Evolutionary conservation across 306 rosid species (phyloP), one percentile per base, ranked within the genome.

Genomic region (Vigna unguiculata): DNA sequence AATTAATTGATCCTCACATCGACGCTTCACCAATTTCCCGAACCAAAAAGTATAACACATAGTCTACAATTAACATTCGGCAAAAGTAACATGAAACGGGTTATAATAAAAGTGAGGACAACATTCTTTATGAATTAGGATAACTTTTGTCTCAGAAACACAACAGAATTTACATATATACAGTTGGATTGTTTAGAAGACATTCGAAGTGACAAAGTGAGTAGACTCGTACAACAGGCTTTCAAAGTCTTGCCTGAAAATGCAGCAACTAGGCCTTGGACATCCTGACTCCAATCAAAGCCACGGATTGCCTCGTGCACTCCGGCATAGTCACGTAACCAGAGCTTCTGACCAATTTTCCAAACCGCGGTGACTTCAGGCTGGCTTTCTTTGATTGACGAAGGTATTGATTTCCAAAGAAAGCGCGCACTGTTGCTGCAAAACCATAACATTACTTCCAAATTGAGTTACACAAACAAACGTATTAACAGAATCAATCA

Each of bases 351-450:
- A 60, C 93, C 90, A 64, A 92, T 89, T 76, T 82, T 86, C 99
- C 97, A 96, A 74, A 64, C 90, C 9, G 99, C 97, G 70, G 63
- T 48, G 21, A 92, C 74, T 85, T 92, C 98, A 3, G 86, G 93
- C 25, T 84, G 83, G 89, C 57, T 81, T 80, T 92, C 93, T 81
- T 92, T 96, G 69, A 89, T 67, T 4, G 86, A 76, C 16, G 90
- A 64, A 59, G 93, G 96, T 63, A 91, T 88, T 3, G 90, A 79
- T 82, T 96, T 92, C 99, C 99, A 96, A 9, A 96, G 91, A 86
- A 91, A 96, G 65, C 96, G 92, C 14, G 93, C 91, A 81, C 93
- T 91, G 52, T 91, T 92, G 74, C 99, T 96, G 96, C 84, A 89
- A 83, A 63, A 81, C 34, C 61, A 85, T 83, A 89, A 83, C 59